Evolutionary conservation across 2,329 filamentous ascomycete species (phyloP), one percentile per base, ranked within the genome.

Genomic region (Apiospora sp.): DNA sequence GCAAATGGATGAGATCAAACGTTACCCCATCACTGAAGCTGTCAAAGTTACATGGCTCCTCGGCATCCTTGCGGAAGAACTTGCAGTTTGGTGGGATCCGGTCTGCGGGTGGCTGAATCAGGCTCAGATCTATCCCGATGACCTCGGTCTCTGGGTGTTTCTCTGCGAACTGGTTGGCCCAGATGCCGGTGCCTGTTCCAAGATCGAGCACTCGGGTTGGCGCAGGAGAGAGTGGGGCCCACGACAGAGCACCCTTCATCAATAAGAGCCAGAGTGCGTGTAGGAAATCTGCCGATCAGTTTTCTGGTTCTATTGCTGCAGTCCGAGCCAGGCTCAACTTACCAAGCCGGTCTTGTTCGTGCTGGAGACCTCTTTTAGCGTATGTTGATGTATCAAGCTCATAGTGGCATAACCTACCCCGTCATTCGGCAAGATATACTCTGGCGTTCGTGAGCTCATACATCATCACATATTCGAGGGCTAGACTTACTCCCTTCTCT

Each of bases 1-100:
- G 71, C 24, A 58, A 27, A 30, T 69, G 71, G 0, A 72, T 43
- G 49, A 30, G 61, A 41, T 72, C 71, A 41, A 72, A 69, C 67
- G 12, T 49, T 6, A 1, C 1, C 22, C 12, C 22, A 2, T 24
- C 48, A 49, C 48, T 24, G 48, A 22, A 22, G 48, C 22, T 49
- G 22, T 22, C 48, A 24, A 49, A 49, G 22, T 10, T 12, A 22
- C 48, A 49, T 49, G 48, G 22, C 48, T 49, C 48, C 8, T 49
- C 48, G 22, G 48, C 48, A 24, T 49, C 48, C 6, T 22, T 22
- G 22, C 48, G 48, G 22, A 49, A 24, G 48, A 49, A 49, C 22
- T 12, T 49, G 22, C 48, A 49, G 22, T 49, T 49, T 7, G 48
- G 22, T 49, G 22, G 22, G 22, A 24, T 49, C 48, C 22, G 48